Base-by-base conservation (phyloP, 768 basidiomycete genomes). In the Stropharia rugosoannulata region DNA sequence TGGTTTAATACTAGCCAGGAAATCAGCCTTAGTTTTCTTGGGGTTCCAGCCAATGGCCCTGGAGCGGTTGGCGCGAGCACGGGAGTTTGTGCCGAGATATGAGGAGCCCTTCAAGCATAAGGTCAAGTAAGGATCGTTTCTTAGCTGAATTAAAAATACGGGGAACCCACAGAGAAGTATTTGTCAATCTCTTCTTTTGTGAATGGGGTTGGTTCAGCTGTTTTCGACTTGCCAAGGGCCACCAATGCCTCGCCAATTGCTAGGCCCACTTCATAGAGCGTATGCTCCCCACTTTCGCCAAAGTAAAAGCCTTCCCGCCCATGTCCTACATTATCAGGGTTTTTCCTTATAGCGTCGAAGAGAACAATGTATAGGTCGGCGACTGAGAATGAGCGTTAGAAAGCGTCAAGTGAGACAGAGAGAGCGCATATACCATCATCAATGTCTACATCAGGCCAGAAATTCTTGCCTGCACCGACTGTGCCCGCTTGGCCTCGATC, bases 261-360 rank as follows among this genome's bases (percentile, higher is more conserved):
- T 51, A 68, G 71, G 18, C 68, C 69, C 16, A 83, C 65, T 11
- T 80, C 73, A 41, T 75, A 75, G 16, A 78, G 39, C 1, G 64
- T 73, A 51, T 80, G 75, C 49, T 84, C 80, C 38, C 75, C 82
- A 56, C 68, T 81, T 57, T 72, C 80, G 16, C 74, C 81, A 53
- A 83, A 83, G 61, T 84, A 85, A 46, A 72, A 76, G 1, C 84
- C 83, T 19, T 78, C 76, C 9, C 76, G 75, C n/a, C 81, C 81
- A 52, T 81, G 80, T 1, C 71, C 74, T 12, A 68, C 68, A 4
- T 40, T 56, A 0, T 65, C 60, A 29, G 69, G 61, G 38, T 73
- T 63, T 10, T 59, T 51, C 9, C 59, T 54, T 45, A 75, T 71
- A 2, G 74, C 68, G 49, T 81, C 73, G 50, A 78, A 79, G 2